Percentiles rank a stretch among this genome's conserved stretches.
phyloP scores from a whole-genome alignment of 768 basidiomycete genomes.

The Suillus placidus region DNA sequence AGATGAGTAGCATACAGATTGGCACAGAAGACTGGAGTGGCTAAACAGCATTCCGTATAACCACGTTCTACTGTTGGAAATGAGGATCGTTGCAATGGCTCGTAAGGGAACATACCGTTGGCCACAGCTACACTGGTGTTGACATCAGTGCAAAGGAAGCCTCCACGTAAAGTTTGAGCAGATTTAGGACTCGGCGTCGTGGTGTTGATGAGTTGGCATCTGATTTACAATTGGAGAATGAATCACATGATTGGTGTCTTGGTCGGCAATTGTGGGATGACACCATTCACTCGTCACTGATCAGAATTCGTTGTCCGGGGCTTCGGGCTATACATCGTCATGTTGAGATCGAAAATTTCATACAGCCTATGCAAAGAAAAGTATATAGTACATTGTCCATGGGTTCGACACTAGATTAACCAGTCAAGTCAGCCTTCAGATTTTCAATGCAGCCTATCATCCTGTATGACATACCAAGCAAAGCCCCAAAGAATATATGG shows the following conservation, averaged over 20 bases:
- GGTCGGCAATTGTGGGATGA: not conserved
- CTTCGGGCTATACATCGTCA: not conserved
- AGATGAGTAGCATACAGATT: not conserved
- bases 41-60: not conserved
- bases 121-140: not conserved
- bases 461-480: slow-evolving; percentile 43
- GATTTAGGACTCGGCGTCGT: not conserved
- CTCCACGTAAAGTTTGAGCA: not conserved
- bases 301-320: not conserved
- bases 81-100: not conserved
- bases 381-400: not conserved
- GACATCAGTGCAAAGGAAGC: not conserved
- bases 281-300: not conserved
- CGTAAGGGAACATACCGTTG: not conserved
- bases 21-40: not conserved
- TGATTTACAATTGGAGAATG: not conserved
- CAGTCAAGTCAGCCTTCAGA: not conserved
- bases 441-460: slow-evolving; percentile 27
- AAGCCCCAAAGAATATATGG: slow-evolving; percentile 29
- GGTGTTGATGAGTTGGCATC: not conserved
- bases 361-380: not conserved
- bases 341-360: not conserved
- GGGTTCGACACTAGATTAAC: not conserved
- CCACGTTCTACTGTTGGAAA: not conserved
- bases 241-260: not conserved